Base-by-base conservation (phyloP, 106 monocot genomes). In the Acorus calamus region DNA sequence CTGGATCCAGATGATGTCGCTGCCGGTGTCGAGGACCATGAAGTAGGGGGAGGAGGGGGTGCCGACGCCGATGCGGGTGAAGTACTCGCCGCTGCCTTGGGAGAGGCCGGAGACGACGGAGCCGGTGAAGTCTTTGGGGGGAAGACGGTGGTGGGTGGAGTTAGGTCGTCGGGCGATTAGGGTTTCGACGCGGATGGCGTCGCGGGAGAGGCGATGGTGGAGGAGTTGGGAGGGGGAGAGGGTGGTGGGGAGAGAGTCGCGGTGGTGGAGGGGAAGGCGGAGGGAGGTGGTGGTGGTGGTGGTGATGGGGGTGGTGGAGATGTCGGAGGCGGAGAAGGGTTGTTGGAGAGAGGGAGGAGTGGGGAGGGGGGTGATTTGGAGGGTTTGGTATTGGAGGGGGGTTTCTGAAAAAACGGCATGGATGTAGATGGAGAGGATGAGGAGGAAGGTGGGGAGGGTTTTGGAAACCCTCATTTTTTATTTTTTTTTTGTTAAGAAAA, bases 1-100 rank as follows among this genome's bases (percentile, higher is more conserved):
- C 59, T 92, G 92, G 61, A 87, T 8, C 92, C 92, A 92, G 4
- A 87, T 65, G 42, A 92, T 56, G 79, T 87, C 87, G 71, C 84
- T 84, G 13, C 92, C 92, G 51, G 92, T 92, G 71, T 92, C 92
- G 52, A 92, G 80, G 12, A 81, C 84, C 67, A 87, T 67, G 71
- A 55, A 76, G 56, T 66, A 64, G 61, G 48, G 12, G 14, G 12
- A 61, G 6, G 66, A 58, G 2, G 92, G 87, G 8, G 84, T 82
- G 10, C 92, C 92, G 59, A 92, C 64, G 5, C 79, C 80, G 67
- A 92, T 62, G 28, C 68, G 67, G 41, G 87, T 76, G 74, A 92
- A 84, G 72, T 92, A 92, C 81, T 84, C 91, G 46, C 91, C 91
- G 59, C 86, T 90, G 10, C 86, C 83, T 28, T 80, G 80, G 2